These are phyloP conservation scores for Lumnitzera littorea DNA, from an alignment of 345 rosid species.

Conservation along the genomic window DNA sequence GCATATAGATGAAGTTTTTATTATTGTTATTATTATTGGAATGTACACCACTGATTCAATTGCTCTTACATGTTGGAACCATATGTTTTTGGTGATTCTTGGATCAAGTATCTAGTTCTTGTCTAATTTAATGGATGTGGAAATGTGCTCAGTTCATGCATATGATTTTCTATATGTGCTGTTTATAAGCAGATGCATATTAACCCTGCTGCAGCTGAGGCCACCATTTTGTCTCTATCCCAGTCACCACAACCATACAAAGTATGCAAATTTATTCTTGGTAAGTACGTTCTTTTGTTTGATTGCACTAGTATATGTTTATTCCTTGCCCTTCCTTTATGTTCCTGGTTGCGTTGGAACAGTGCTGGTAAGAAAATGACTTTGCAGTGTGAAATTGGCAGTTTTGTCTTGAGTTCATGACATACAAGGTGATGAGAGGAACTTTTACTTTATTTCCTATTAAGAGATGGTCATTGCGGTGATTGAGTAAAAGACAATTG, in stretches of 20 bases:
- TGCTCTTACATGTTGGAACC: no score
- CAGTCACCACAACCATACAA: conserved; percentile 87
- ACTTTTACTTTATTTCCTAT: no score
- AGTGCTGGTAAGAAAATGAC: no score
- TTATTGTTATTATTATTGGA: not conserved
- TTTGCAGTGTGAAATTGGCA: no score
- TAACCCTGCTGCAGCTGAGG: conserved; percentile 77
- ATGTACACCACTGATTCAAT: no score
- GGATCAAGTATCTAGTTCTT: no score
- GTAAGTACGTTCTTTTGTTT: conserved; percentile 23
- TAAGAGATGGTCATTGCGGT: no score
- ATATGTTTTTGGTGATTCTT: no score
- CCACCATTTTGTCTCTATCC: conserved; percentile 65
- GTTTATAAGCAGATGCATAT: conserved; percentile 51
- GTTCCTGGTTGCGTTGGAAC: not conserved
- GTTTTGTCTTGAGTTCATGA: no score
- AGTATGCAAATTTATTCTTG: conserved; percentile 80
- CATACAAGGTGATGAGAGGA: no score
- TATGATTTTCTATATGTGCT: not conserved
- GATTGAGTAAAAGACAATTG: no score
- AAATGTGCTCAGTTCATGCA: not conserved
- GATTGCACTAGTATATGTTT: conserved; percentile 2
- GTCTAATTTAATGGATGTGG: no score
- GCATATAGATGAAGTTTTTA: not conserved
- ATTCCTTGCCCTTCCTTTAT: not conserved